Conservation (phyloP, 192 early-diverging fungal genomes). For the Backusella circina region DNA sequence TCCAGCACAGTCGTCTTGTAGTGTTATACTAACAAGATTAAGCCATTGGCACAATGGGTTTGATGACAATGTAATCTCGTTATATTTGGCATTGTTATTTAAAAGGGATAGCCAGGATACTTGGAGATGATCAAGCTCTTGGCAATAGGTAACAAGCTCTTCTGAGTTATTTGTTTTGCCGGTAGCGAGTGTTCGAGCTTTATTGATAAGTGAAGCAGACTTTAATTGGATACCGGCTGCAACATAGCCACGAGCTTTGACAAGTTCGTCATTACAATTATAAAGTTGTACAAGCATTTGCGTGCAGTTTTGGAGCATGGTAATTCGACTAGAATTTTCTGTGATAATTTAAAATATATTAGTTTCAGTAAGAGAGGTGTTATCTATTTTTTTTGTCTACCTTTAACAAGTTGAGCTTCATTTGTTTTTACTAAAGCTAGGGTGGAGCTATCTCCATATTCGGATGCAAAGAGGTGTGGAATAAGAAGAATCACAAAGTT, state of each 20-base stretch:
- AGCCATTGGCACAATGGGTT: neutral
- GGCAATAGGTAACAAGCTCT: neutral
- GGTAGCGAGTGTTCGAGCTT: neutral
- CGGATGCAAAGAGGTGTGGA: neutral
- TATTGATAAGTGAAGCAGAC: neutral
- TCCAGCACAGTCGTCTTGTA: neutral
- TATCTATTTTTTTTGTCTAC: neutral
- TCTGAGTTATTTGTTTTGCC: neutral
- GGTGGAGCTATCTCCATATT: neutral
- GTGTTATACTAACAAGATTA: neutral
- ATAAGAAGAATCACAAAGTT: neutral
- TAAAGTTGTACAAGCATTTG: conserved; percentile 2
- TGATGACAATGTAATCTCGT: neutral
- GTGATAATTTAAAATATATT: neutral
- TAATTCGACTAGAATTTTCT: neutral
- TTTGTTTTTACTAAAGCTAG: neutral
- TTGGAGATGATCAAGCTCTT: neutral
- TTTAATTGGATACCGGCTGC: conserved; percentile 10
- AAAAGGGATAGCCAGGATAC: neutral
- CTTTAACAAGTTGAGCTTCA: conserved; percentile 1
- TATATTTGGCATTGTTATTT: neutral
- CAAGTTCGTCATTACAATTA: neutral
- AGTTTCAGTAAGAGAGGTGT: neutral
- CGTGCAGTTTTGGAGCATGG: conserved; percentile 1
- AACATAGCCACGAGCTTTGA: conserved; percentile 7